Base-by-base conservation (phyloP, 257 asterid species). In the Forsythia viridissima region DNA sequence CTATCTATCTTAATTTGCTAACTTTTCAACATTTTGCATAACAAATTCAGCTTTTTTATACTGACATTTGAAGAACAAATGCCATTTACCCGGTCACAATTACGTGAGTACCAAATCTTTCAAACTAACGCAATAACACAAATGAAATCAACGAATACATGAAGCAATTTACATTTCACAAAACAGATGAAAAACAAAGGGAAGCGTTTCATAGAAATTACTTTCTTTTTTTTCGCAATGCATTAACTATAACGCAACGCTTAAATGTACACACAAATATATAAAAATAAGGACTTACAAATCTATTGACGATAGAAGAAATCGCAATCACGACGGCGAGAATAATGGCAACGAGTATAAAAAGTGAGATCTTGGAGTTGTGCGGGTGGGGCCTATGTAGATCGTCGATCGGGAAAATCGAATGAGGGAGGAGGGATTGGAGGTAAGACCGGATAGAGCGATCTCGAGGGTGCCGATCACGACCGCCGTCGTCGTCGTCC, bases 381-480 rank as follows among this genome's bases (percentile, higher is more conserved):
- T 80, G 83, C 52, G 80, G 88, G 67, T 84, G 89, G 13, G 88
- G 75, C 89, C 98, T 90, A 76, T 84, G 38, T 8, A 81, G 85
- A 78, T 91, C 96, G 73, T 93, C 99, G 75, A 80, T 84, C 18
- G 88, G 88, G 80, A 74, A 83, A 65, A 89, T 80, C 12, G 85
- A 89, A 70, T 81, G 86, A 66, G 90, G 88, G 52, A 92, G 83
- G 73, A 90, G 80, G 20, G 93, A 81, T 24, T 85, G 90, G 20
- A 89, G 24, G 37, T 85, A 76, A 0, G 91, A 88, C 24, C 92
- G 92, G 86, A 88, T 74, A 13, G 91, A 89, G 71, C 97, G 99
- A 91, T 91, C 98, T 44, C 97, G 87, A 15, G 88, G 74, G 80
- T 90, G 90, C 0, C 97, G 97, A 74, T 85, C 93, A 52, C 97